Evolutionary conservation across 441 rosid genomes (phyloP), one percentile per base, ranked within the genome.

Genomic region (Adansonia madagascariensis): DNA sequence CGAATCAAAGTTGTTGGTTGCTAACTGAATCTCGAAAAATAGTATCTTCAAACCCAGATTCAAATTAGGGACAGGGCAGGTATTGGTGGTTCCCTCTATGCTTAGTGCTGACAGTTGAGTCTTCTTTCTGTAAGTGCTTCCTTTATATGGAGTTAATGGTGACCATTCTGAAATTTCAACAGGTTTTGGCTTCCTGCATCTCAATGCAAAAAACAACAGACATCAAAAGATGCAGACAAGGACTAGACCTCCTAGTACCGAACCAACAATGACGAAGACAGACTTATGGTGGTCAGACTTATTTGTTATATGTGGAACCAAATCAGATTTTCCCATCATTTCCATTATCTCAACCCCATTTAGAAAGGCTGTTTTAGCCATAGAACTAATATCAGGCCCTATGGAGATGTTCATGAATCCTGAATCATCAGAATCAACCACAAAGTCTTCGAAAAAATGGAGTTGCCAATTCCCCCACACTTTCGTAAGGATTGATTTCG

Each of bases 271-370:
- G 6, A 87, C 12, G 82, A 84, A 69, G 18, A 79, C 31, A 17
- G 0, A 20, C 27, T 61, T 81, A 77, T 76, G 79, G 43, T 80
- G 79, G 4, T 24, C 31, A 17, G 0, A 20, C 27, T 44, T 66
- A 6, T 31, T 46, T 41, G 8, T 11, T 31, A 1, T 14, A 6
- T 3, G 35, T 31, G 49, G 52, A 39, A 15, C 67, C 12, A 57
- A 31, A 47, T 77, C 78, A 6, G 77, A 70, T 47, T 62, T 27
- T 57, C 55, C 75, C 50, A 84, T 41, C 53, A 88, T 77, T 81
- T 84, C 84, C 89, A 91, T 81, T 22, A 91, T 86, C 83, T 89
- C 95, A 18, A 88, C 77, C 7, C 92, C 95, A 74, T 89, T 88
- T 59, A 91, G 75, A 61, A 88, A 77, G 22, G 92, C 91, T 41